Evolutionary conservation across 495 filamentous ascomycete genomes (phyloP).

Genomic region (Hypoxylon lienhwacheense): DNA sequence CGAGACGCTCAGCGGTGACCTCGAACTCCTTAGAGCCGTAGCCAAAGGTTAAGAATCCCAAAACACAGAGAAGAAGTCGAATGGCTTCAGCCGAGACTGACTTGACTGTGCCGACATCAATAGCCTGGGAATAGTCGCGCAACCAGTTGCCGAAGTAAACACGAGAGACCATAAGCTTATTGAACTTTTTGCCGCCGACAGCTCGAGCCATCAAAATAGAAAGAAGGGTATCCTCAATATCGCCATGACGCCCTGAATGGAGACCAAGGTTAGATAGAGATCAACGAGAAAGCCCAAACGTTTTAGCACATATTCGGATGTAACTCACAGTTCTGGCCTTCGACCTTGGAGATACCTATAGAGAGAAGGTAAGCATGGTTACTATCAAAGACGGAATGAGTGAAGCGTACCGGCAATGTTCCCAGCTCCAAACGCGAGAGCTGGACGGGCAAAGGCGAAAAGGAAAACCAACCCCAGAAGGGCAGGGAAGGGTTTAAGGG

Average conservation of each 20-base stretch:
- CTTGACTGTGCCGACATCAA: conserved; percentile 88
- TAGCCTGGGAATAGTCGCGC: conserved; percentile 77
- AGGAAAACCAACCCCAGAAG: conserved; percentile 50
- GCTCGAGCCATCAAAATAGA: conserved; percentile 72
- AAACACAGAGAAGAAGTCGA: conserved; percentile 69
- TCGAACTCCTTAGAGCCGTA: conserved; percentile 92
- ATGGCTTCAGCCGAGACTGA: conserved; percentile 86
- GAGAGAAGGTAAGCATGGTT: conserved; percentile 36
- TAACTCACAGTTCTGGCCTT: conserved; percentile 72
- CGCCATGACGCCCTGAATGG: conserved; percentile 77
- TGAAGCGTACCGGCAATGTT: conserved; percentile 64
- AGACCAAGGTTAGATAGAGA: conserved; percentile 19
- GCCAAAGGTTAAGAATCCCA: conserved; percentile 66
- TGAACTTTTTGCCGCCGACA: conserved; percentile 81
- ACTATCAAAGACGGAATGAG: neutral
- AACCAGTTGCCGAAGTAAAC: conserved; percentile 93
- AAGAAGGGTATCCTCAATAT: conserved; percentile 89
- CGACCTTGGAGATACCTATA: conserved; percentile 67
- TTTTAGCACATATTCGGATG: neutral
- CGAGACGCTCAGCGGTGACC: conserved; percentile 81
- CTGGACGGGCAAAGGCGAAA: conserved; percentile 57
- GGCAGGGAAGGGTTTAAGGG: conserved; percentile 45
- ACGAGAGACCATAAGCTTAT: conserved; percentile 81
- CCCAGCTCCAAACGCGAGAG: conserved; percentile 82
- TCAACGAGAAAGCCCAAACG: too few relatives aligned